Evolutionary conservation across 2,329 filamentous ascomycete genomes (phyloP).

Genomic region (Colletotrichum nymphaeae): DNA sequence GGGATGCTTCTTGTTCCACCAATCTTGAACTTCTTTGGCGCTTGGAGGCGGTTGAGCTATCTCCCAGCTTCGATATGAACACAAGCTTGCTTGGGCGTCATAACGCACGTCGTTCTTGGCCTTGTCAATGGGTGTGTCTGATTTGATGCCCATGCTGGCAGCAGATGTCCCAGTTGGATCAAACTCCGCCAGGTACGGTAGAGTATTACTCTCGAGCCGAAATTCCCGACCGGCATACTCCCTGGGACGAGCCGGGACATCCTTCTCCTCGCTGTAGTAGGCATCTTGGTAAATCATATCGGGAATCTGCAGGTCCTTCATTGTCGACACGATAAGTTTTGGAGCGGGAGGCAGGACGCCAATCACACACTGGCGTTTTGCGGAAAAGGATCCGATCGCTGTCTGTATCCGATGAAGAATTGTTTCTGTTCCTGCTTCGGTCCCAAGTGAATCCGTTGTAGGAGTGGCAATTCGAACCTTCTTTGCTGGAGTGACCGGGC

Average conservation of each 20-base stretch:
- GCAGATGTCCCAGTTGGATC: slow-evolving; percentile 68
- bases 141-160: slow-evolving; percentile 66
- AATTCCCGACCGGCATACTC: slow-evolving; percentile 94
- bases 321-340: slow-evolving; percentile 63
- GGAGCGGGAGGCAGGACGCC: slow-evolving; percentile 46
- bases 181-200: slow-evolving; percentile 86
- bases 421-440: slow-evolving; percentile 18
- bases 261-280: slow-evolving; percentile 84
- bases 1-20: slow-evolving; percentile 63
- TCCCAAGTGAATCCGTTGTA: slow-evolving; percentile 26
- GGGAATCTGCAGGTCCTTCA: slow-evolving; percentile 69
- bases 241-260: slow-evolving; percentile 80
- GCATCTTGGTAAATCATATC: slow-evolving; percentile 85
- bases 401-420: not conserved
- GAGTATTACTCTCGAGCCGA: slow-evolving; percentile 76
- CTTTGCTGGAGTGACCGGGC: slow-evolving; percentile 23
- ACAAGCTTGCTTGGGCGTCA: slow-evolving; percentile 59
- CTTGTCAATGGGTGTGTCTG: slow-evolving; percentile 60
- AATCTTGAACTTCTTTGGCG: slow-evolving; percentile 74
- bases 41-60: slow-evolving; percentile 78
- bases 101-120: slow-evolving; percentile 61
- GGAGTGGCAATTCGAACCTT: slow-evolving; percentile 26
- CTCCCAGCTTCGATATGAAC: slow-evolving; percentile 80
- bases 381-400: slow-evolving; percentile 20
- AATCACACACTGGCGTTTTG: slow-evolving; percentile 45